Conservation (phyloP, 345 rosid species). For the Noccaea bulbosa region DNA sequence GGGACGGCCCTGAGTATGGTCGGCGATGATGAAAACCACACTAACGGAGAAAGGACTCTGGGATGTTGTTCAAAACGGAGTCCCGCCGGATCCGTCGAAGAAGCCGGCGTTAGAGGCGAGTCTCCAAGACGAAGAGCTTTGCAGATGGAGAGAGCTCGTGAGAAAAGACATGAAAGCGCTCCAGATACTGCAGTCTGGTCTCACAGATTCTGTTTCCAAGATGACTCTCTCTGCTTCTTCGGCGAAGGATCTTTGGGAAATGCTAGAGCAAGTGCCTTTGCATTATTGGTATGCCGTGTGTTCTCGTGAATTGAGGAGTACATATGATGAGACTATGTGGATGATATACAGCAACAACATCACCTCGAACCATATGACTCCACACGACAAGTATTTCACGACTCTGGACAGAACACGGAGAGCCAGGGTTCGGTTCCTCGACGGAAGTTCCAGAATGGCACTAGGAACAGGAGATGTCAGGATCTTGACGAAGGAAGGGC, state of each 20-base stretch:
- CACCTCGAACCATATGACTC: too few relatives aligned
- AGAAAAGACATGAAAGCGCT: constrained; percentile 23
- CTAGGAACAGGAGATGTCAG: too few relatives aligned
- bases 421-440: too few relatives aligned
- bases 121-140: background rate
- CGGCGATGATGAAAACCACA: background rate
- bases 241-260: background rate
- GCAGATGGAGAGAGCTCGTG: constrained; percentile 3
- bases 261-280: background rate
- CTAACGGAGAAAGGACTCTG: constrained; percentile 4
- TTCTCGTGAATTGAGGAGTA: too few relatives aligned
- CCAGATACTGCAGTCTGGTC: background rate
- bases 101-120: background rate
- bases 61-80: constrained; percentile 18
- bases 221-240: background rate
- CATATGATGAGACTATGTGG: too few relatives aligned
- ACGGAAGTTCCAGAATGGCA: too few relatives aligned
- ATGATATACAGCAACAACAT: too few relatives aligned
- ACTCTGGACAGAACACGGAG: too few relatives aligned
- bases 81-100: constrained; percentile 8
- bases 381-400: too few relatives aligned
- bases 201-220: background rate
- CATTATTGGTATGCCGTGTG: too few relatives aligned
- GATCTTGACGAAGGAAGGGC: too few relatives aligned
- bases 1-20: too few relatives aligned